Evolutionary conservation across 2,329 filamentous ascomycete species (phyloP).

Genomic region (Fusarium coffeatum): DNA sequence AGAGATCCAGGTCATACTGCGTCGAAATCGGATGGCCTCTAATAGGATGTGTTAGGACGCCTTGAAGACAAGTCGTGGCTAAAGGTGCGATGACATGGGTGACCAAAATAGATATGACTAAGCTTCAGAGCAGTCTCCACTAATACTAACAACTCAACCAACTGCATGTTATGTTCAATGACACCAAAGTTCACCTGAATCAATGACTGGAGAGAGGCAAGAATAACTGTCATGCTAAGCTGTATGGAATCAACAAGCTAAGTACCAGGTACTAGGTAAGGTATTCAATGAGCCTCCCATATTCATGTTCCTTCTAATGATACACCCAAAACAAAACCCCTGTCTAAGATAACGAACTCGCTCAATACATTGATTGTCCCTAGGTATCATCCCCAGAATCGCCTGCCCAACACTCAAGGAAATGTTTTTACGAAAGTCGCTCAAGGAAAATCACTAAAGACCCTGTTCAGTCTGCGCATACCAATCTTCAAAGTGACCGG

Average conservation of each 20-base stretch:
- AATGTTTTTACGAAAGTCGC: constrained; percentile 7
- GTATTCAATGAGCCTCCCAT: background rate
- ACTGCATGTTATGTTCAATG: constrained; percentile 1
- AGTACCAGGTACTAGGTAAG: background rate
- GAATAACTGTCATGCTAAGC: background rate
- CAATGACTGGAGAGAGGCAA: background rate
- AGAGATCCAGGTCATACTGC: constrained; percentile 76
- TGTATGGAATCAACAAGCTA: background rate
- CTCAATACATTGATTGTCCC: constrained; percentile 13
- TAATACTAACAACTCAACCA: background rate
- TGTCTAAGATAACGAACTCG: constrained; percentile 27
- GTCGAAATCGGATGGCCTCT: constrained; percentile 10
- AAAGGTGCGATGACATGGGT: constrained; percentile 18
- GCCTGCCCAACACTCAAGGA: constrained; percentile 18
- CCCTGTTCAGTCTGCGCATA: constrained; percentile 47
- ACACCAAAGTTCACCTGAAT: background rate
- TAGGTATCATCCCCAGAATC: constrained; percentile 16
- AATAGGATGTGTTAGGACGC: constrained; percentile 9
- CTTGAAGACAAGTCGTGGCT: constrained; percentile 41
- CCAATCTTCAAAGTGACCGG: constrained; percentile 50
- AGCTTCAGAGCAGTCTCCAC: constrained; percentile 19
- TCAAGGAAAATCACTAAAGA: constrained; percentile 17
- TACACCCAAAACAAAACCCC: constrained; percentile 14
- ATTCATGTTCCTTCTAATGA: constrained; percentile 1
- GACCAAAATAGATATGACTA: constrained; percentile 34